Evolutionary conservation across 208 protist species (phyloP).

Genomic region (Naegleria lovaniensis): DNA sequence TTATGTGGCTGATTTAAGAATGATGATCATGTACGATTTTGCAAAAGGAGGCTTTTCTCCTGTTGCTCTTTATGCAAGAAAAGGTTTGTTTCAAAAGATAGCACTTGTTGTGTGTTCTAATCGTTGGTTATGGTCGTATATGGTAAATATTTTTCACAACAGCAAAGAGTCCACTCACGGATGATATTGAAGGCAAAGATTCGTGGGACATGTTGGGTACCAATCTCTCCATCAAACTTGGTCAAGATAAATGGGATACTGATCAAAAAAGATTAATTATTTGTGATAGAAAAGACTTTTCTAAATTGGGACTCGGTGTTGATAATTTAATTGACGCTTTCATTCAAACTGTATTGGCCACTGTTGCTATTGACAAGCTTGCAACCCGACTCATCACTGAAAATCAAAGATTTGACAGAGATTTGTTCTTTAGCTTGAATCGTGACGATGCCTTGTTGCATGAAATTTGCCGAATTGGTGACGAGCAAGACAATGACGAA

Average conservation of each 20-base stretch:
- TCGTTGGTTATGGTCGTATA: no score
- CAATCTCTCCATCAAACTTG: slow-evolving; percentile 47
- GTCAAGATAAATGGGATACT: slow-evolving; percentile 46
- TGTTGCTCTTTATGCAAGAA: slow-evolving; percentile 48
- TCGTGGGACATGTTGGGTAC: slow-evolving; percentile 58
- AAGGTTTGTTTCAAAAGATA: no score
- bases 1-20: slow-evolving; percentile 53
- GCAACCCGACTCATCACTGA: slow-evolving; percentile 8
- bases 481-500: background rate
- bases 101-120: no score
- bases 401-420: slow-evolving; percentile 34
- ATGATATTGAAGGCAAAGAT: background rate
- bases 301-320: slow-evolving; percentile 51
- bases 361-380: slow-evolving; percentile 59
- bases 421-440: slow-evolving; percentile 34
- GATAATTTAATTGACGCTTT: slow-evolving; percentile 62
- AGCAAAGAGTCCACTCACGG: background rate
- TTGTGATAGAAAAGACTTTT: slow-evolving; percentile 56
- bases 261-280: slow-evolving; percentile 55
- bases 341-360: slow-evolving; percentile 54
- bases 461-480: slow-evolving; percentile 21
- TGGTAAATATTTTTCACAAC: no score
- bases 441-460: slow-evolving; percentile 19
- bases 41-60: slow-evolving; percentile 42
- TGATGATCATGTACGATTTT: slow-evolving; percentile 49